A percentile compares a stretch with the other conserved stretches of the same genome.
These are phyloP conservation scores for Albugo candida DNA, from an alignment of 352 stramenopile species.

Conservation along the genomic window DNA sequence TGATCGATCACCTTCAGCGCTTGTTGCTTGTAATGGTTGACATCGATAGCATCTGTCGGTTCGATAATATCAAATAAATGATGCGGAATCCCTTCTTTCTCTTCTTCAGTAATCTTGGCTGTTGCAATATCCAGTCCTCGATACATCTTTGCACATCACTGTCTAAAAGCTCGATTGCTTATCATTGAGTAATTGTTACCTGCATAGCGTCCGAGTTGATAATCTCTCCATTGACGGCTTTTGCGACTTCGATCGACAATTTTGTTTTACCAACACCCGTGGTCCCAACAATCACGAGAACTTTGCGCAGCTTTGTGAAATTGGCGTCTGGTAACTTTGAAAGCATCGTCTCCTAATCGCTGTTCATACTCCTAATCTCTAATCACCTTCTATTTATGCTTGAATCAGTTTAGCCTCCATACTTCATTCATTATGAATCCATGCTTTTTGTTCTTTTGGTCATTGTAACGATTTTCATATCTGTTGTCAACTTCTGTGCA, in stretches of 20 bases:
- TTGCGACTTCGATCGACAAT: constrained; percentile 81
- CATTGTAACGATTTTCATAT: no score
- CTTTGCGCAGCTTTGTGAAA: constrained; percentile 29
- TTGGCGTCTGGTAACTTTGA: background rate
- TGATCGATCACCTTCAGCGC: constrained; percentile 66
- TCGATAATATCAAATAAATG: constrained; percentile 79
- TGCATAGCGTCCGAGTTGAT: constrained; percentile 87
- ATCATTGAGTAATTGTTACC: constrained; percentile 7
- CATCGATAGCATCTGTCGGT: constrained; percentile 46
- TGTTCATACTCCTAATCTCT: no score
- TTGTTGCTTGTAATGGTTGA: constrained; percentile 62
- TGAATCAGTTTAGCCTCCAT: no score
- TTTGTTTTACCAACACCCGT: constrained; percentile 85
- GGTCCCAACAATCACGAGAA: constrained; percentile 81
- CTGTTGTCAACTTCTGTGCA: no score
- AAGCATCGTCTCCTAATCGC: no score
- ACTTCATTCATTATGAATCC: no score
- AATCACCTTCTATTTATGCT: no score
- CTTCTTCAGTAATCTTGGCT: constrained; percentile 68
- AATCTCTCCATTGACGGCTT: constrained; percentile 75
- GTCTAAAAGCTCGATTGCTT: no score
- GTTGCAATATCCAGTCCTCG: constrained; percentile 75
- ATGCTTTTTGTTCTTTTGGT: no score
- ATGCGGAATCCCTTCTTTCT: constrained; percentile 78
- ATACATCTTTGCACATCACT: constrained; percentile 54